A percentile compares a stretch with the other conserved stretches of the same genome.
These are phyloP conservation scores for Cordyceps militaris DNA, from an alignment of 2,329 filamentous ascomycete genomes.

Conservation along the genomic window DNA sequence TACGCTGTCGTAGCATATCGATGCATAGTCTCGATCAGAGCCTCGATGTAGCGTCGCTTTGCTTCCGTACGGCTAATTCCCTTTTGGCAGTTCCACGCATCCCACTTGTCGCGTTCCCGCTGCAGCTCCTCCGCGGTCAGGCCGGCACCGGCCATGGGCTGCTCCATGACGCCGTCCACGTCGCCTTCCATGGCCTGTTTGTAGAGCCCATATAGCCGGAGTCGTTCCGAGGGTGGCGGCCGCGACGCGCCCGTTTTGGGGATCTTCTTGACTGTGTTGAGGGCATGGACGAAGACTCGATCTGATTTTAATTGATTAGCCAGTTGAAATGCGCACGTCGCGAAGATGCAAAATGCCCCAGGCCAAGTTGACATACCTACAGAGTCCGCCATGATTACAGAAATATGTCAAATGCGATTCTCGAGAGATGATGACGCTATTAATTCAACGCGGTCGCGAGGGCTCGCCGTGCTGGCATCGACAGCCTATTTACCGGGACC, in stretches of 20 bases:
- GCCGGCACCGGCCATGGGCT: constrained; percentile 51
- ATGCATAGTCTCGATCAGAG: constrained; percentile 94
- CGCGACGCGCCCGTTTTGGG: constrained; percentile 85
- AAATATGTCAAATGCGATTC: not conserved
- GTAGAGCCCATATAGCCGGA: constrained; percentile 95
- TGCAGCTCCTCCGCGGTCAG: constrained; percentile 47
- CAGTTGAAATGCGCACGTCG: not conserved
- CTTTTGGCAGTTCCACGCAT: constrained; percentile 88
- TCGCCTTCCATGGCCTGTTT: constrained; percentile 99
- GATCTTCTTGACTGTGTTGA: constrained; percentile 98
- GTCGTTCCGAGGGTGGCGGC: constrained; percentile 74
- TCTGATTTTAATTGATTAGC: constrained; percentile 48
- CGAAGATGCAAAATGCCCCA: not conserved
- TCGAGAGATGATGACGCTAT: constrained; percentile 6
- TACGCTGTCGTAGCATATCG: constrained; percentile 81
- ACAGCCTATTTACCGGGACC: constrained; percentile 7
- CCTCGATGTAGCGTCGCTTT: constrained; percentile 89
- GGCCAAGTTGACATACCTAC: constrained; percentile 22
- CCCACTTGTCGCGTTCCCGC: constrained; percentile 67
- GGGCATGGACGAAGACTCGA: constrained; percentile 95
- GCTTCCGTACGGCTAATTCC: constrained; percentile 82
- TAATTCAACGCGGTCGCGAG: not conserved
- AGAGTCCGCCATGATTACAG: constrained; percentile 31
- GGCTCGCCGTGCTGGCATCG: not conserved
- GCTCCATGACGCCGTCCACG: constrained; percentile 87